Base-by-base conservation (phyloP, 1,139 yeast genomes). In the Kazachstania sp. region DNA sequence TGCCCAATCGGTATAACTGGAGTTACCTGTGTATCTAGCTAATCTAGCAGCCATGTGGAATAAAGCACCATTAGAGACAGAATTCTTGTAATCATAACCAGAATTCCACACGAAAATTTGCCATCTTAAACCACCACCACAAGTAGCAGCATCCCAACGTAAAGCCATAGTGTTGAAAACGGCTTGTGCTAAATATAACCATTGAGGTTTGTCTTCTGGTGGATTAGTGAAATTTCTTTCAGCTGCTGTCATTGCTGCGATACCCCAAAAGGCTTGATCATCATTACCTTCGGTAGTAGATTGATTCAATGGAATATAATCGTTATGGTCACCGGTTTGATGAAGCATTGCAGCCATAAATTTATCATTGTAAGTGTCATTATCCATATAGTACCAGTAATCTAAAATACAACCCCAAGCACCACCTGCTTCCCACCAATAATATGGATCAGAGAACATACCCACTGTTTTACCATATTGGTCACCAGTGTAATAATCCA, bases 401-500 rank as follows among this genome's bases (percentile, higher is more conserved):
- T 88, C 96, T 41, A 88, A 67, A 74, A 90, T 72, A 19, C 86
- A 74, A 4, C 95, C 95, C 86, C 88, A 86, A 4, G 95, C 97
- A 54, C 95, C 96, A 61, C 97, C 97, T 34, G 96, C 95, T 70
- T 88, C 92, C 97, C 97, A 88, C 97, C 97, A 90, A 72, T 88
- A 90, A 73, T 88, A 88, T 1, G 97, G 97, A 63, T 70, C 67
- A 1, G 83, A 69, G 65, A 88, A 85, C 92, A 83, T 81, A 45
- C 97, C 97, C 40, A 86, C 69, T 20, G 87, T 76, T 36, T 88
- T 85, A 39, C 96, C 96, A 47, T 71, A 67, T 31, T 75, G 68
- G 42, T 68, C 58, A 37, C 95, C 95, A 43, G 80, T 82, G 63
- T 88, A 87, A 67, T 90, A 90, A 68, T 87, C 90, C 75, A 90